Conservation (phyloP, 768 basidiomycete genomes). For the Agaricus subrufescens region DNA sequence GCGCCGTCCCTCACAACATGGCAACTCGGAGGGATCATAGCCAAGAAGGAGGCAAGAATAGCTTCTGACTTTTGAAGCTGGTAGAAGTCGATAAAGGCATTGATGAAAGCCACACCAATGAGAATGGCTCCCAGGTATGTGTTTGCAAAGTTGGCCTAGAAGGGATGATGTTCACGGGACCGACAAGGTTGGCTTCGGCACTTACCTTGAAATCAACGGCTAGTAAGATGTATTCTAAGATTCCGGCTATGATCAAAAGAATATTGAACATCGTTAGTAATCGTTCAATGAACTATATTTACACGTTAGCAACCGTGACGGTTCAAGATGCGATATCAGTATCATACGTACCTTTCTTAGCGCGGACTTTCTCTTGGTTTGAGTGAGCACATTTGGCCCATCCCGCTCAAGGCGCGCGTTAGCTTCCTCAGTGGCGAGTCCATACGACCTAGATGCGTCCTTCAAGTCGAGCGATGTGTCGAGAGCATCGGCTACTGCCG, state of each 20-base stretch:
- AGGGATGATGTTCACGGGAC: conserved; percentile 12
- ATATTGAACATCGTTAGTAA: conserved; percentile 64
- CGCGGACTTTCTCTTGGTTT: conserved; percentile 63
- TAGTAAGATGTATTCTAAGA: conserved; percentile 61
- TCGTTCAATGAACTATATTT: conserved; percentile 54
- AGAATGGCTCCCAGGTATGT: conserved; percentile 69
- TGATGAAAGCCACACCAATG: conserved; percentile 62
- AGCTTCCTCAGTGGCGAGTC: conserved; percentile 50
- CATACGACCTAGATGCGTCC: conserved; percentile 45
- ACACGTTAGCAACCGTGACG: conserved; percentile 2
- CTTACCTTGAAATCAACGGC: conserved; percentile 56
- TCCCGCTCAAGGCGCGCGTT: conserved; percentile 48
- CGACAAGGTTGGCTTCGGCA: not conserved
- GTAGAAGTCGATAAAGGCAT: conserved; percentile 67
- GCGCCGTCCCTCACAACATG: conserved; percentile 56
- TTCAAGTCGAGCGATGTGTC: conserved; percentile 48
- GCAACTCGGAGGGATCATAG: conserved; percentile 69
- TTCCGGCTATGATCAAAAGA: conserved; percentile 59
- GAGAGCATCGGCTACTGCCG: conserved; percentile 34
- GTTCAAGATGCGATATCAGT: not conserved
- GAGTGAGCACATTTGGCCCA: conserved; percentile 61
- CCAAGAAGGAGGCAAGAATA: conserved; percentile 66
- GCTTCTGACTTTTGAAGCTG: conserved; percentile 74
- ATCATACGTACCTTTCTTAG: conserved; percentile 46
- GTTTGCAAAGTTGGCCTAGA: conserved; percentile 54